A percentile compares a stretch with the other conserved stretches of the same genome.
These are phyloP conservation scores for Wallacemonas rigidus DNA, from an alignment of 208 protist species.

Conservation along the genomic window DNA sequence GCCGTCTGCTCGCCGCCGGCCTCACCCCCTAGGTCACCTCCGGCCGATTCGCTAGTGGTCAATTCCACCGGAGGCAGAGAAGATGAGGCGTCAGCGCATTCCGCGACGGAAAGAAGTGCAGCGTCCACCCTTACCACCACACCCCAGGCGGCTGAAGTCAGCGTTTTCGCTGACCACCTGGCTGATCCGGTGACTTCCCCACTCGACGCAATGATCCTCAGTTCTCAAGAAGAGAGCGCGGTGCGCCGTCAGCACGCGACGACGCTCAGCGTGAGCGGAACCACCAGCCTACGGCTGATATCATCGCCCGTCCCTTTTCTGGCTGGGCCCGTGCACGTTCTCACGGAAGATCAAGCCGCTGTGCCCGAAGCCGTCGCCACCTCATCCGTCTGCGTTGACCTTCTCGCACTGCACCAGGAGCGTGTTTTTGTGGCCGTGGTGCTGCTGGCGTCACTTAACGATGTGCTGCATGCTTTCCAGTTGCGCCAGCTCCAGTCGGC, in stretches of 20 bases:
- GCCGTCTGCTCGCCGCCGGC: constrained; percentile 1
- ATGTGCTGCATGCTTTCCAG: constrained; percentile 57
- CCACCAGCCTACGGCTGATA: not conserved
- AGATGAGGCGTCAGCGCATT: too few relatives aligned
- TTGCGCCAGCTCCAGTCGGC: constrained; percentile 31
- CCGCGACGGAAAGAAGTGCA: too few relatives aligned
- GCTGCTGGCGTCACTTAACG: constrained; percentile 58
- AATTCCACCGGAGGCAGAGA: not conserved
- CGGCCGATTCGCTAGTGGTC: too few relatives aligned
- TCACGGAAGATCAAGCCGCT: constrained; percentile 7
- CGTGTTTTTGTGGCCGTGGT: constrained; percentile 34
- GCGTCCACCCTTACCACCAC: too few relatives aligned
- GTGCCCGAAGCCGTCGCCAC: constrained; percentile 3
- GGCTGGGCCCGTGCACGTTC: not conserved
- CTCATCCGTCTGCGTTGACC: constrained; percentile 17
- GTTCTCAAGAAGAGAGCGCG: not conserved
- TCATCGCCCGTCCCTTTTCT: constrained; percentile 1
- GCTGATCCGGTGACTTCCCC: not conserved
- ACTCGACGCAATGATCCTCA: not conserved
- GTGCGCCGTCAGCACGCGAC: not conserved
- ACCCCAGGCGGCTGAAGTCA: too few relatives aligned
- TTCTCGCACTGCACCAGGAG: constrained; percentile 35
- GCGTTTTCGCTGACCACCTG: not conserved
- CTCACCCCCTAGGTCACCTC: not conserved
- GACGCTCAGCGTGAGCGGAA: not conserved